A percentile compares a stretch with the other conserved stretches of the same genome.
Conservation (phyloP, 352 stramenopile species). For the Pythium brassicae region DNA sequence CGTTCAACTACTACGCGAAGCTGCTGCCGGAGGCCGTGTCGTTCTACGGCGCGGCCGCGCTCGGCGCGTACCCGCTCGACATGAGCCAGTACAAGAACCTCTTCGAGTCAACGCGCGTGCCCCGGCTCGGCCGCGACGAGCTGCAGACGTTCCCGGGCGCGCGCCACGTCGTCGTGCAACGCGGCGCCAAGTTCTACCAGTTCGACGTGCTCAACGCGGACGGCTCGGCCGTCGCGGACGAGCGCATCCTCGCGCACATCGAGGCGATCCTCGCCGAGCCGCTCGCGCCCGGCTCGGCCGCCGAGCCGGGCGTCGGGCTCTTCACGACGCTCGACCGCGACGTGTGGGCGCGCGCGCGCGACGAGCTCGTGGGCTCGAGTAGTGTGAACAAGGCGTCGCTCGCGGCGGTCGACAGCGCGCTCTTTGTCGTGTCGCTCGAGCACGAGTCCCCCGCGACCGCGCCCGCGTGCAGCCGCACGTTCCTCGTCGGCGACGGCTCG, state of each 20-base stretch:
- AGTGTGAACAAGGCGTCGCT: conserved; percentile 65
- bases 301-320: conserved; percentile 56
- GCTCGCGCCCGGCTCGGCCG: conserved; percentile 26
- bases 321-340: conserved; percentile 85
- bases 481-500: conserved; percentile 74
- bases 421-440: conserved; percentile 85
- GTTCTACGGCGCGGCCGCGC: conserved; percentile 84
- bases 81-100: conserved; percentile 92
- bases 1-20: conserved; percentile 81
- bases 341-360: conserved; percentile 67
- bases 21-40: conserved; percentile 77
- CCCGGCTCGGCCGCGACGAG: conserved; percentile 56
- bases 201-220: conserved; percentile 80
- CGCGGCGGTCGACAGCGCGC: conserved; percentile 77
- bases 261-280: conserved; percentile 77
- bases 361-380: conserved; percentile 45
- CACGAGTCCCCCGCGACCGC: conserved; percentile 50
- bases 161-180: conserved; percentile 85
- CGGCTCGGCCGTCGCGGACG: conserved; percentile 53
- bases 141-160: conserved; percentile 53
- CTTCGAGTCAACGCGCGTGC: conserved; percentile 80
- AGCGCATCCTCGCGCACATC: conserved; percentile 80
- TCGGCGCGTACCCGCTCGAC: conserved; percentile 86
- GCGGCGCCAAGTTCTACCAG: conserved; percentile 80
- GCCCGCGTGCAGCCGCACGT: conserved; percentile 65